Conservation (phyloP, 2,329 filamentous ascomycete genomes). For the Xylaria digitata region DNA sequence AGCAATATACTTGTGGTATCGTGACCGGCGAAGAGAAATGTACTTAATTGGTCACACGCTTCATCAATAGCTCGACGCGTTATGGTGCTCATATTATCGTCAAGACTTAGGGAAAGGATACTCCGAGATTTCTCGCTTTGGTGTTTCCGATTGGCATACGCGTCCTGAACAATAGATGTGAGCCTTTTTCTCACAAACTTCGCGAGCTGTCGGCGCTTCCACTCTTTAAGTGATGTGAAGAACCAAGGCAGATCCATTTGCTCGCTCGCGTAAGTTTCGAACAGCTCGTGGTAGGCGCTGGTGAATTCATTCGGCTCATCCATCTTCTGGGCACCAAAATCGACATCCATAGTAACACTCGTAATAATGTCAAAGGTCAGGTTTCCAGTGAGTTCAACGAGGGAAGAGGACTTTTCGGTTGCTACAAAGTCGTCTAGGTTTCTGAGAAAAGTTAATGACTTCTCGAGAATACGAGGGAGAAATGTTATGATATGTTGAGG, state of each 20-base stretch:
- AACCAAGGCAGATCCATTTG: constrained; percentile 28
- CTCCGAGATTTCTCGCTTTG: constrained; percentile 14
- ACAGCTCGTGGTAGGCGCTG: constrained; percentile 24
- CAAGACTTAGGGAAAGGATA: constrained; percentile 26
- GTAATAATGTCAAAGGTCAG: constrained; percentile 3
- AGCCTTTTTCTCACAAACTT: constrained; percentile 12
- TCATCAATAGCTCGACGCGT: constrained; percentile 20
- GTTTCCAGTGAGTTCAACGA: background rate
- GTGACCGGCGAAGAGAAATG: constrained; percentile 36
- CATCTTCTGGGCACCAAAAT: constrained; percentile 28
- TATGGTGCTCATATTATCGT: background rate
- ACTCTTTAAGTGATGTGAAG: constrained; percentile 17
- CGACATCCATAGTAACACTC: constrained; percentile 27
- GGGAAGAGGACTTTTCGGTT: background rate
- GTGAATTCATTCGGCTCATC: constrained; percentile 9
- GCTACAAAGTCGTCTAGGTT: background rate
- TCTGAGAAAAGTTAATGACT: background rate
- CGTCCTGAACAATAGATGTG: constrained; percentile 7
- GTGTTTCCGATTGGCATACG: constrained; percentile 11
- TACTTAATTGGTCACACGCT: constrained; percentile 34
- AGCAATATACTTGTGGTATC: constrained; percentile 25
- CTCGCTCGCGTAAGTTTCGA: constrained; percentile 19
- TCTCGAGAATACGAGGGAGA: constrained; percentile 52
- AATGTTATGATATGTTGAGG: constrained; percentile 45
- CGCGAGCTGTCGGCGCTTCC: constrained; percentile 22